phyloP scores from a whole-genome alignment of 306 rosid genomes.

The Ochetophila trinervis region DNA sequence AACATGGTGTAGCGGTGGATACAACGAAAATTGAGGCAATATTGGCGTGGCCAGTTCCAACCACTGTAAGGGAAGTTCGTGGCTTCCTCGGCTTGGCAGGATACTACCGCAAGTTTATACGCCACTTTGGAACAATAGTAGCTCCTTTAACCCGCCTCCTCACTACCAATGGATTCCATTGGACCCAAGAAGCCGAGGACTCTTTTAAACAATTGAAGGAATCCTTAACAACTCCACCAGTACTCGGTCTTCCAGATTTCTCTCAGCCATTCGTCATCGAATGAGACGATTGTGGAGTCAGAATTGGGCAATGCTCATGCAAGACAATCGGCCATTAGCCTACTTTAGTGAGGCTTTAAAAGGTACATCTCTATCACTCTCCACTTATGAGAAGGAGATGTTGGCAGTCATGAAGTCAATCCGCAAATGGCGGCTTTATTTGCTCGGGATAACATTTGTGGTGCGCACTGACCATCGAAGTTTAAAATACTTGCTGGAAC shows the following conservation, averaged over 20 bases:
- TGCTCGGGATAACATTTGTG: not conserved
- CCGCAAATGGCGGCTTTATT: not conserved
- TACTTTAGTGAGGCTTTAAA: not conserved
- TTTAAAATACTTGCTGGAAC: not conserved
- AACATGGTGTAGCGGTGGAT: too few relatives aligned
- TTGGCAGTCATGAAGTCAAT: not conserved
- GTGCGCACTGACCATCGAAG: not conserved
- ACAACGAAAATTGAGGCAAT: too few relatives aligned
- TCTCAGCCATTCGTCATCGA: not conserved
- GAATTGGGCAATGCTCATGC: not conserved
- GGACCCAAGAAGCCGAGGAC: too few relatives aligned
- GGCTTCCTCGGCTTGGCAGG: too few relatives aligned
- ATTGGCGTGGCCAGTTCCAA: too few relatives aligned
- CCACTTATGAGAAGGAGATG: not conserved
- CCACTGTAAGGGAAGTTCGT: too few relatives aligned
- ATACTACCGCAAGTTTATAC: too few relatives aligned
- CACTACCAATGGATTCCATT: too few relatives aligned
- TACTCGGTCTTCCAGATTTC: not conserved
- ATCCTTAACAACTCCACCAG: rapidly evolving
- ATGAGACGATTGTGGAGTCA: not conserved
- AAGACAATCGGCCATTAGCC: not conserved
- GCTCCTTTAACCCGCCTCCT: too few relatives aligned
- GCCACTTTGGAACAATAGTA: too few relatives aligned
- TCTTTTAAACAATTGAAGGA: too few relatives aligned
- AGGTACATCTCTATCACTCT: not conserved